Base-by-base conservation (phyloP, 148 eudicot species). In the Fallopia convolvulus region DNA sequence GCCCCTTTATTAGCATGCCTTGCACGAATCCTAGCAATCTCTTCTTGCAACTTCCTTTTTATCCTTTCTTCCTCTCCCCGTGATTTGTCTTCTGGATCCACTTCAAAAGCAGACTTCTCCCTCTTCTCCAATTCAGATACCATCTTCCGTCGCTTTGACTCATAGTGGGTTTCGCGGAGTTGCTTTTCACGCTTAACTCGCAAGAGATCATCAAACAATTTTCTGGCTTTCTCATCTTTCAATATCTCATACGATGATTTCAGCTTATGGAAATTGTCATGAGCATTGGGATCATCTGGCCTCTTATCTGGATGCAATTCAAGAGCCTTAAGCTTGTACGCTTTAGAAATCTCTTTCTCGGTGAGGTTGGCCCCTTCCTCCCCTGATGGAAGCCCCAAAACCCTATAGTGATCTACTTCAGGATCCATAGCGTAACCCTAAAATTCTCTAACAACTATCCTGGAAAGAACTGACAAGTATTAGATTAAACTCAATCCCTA, bases 81-180 rank as follows among this genome's bases (percentile, higher is more conserved):
- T n/a, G 82, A 82, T 75, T 77, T 86, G 49, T 42, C 65, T 61
- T 42, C 83, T 0, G 86, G 83, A 52, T 86, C 89, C 32, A 68
- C 70, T 33, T 79, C 75, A 48, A 78, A 83, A 1, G 81, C 81
- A 5, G 80, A 76, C 13, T 79, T 81, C 56, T 91, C 97, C 61
- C 97, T 85, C 81, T 83, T 84, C 76, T 89, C 93, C 74, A 91
- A 85, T 56, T 91, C 93, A 0, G 97, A 88, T 77, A 88, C 84
- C 93, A 89, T 88, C 32, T 87, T 85, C 47, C 84, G 75, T 8
- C 92, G 80, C 80, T 91, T 90, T 14, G 86, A 83, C 75, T 86
- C 90, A 10, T 80, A 83, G 11, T 86, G 86, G n/a, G 80, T 76
- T 33, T 78, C 84, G 3, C 87, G 85, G 2, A 74, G 77, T 76